Percentiles rank a stretch among this genome's conserved stretches.
These are phyloP conservation scores for Aspergillus niger DNA, from an alignment of 2,329 filamentous ascomycete species.

Conservation along the genomic window DNA sequence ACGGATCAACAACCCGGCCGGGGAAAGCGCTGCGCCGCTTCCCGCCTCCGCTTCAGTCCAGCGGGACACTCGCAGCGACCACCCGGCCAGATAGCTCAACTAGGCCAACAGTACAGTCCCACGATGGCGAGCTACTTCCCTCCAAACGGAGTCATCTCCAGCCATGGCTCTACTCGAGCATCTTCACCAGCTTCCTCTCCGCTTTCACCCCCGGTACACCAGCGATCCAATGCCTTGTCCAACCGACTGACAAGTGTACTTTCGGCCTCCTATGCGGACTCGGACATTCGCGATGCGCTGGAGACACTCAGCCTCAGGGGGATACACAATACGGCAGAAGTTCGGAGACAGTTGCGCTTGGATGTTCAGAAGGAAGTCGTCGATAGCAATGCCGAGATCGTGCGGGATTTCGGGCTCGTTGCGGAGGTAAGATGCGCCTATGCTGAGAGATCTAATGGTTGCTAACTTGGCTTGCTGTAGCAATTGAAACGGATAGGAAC, in stretches of 20 bases:
- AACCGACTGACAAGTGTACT: slow-evolving; percentile 82
- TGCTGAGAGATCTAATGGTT: slow-evolving; percentile 6
- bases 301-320: slow-evolving; percentile 72
- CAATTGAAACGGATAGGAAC: slow-evolving; percentile 83
- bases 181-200: slow-evolving; percentile 31
- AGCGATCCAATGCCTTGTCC: slow-evolving; percentile 66
- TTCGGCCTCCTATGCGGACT: slow-evolving; percentile 88
- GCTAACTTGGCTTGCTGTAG: slow-evolving; percentile 47
- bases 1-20: not conserved
- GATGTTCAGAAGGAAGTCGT: slow-evolving; percentile 91
- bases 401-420: slow-evolving; percentile 84
- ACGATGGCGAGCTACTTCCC: slow-evolving; percentile 41
- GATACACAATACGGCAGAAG: slow-evolving; percentile 73
- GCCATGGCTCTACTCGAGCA: slow-evolving; percentile 25
- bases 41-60: slow-evolving; percentile 18
- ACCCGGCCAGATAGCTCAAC: not conserved
- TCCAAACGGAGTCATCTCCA: slow-evolving; percentile 22
- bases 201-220: slow-evolving; percentile 32
- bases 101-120: slow-evolving; percentile 9
- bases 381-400: slow-evolving; percentile 84
- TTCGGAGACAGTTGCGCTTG: slow-evolving; percentile 74
- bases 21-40: not conserved
- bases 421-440: slow-evolving; percentile 66
- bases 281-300: slow-evolving; percentile 85
- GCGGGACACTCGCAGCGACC: slow-evolving; percentile 24